phyloP scores from a whole-genome alignment of 139 green algal genomes.

The Chlamydomonas applanata region DNA sequence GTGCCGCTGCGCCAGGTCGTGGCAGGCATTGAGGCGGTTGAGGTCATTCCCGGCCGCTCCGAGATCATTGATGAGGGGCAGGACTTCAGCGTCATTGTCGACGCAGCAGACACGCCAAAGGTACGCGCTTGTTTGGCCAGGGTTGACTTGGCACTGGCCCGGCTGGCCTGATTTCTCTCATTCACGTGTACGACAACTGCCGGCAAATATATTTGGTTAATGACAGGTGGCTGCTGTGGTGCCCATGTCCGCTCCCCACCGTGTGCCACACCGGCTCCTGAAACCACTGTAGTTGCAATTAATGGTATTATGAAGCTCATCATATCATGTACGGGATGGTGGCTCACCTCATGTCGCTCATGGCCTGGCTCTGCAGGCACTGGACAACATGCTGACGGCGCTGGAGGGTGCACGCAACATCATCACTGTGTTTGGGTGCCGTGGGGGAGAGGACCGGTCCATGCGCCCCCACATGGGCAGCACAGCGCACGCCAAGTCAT shows the following conservation, averaged over 20 bases:
- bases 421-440: constrained; percentile 88
- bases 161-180: neutral
- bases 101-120: constrained; percentile 84
- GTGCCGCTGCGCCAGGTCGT: constrained; percentile 66
- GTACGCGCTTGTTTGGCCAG: constrained; percentile 49
- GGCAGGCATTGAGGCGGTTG: constrained; percentile 80
- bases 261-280: no score
- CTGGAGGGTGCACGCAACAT: constrained; percentile 59
- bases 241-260: no score
- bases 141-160: constrained; percentile 26
- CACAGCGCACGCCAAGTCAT: constrained; percentile 78
- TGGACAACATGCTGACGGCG: constrained; percentile 61
- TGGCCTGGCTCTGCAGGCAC: no score
- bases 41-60: constrained; percentile 44
- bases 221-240: neutral
- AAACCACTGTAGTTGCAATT: no score
- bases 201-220: no score
- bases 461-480: constrained; percentile 75
- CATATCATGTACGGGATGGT: no score
- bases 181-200: neutral
- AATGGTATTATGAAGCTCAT: no score
- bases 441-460: constrained; percentile 55
- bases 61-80: constrained; percentile 89
- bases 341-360: no score
- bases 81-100: constrained; percentile 90